These are phyloP conservation scores for Candida hungchunana DNA, from an alignment of 805 yeast genomes.

Conservation along the genomic window DNA sequence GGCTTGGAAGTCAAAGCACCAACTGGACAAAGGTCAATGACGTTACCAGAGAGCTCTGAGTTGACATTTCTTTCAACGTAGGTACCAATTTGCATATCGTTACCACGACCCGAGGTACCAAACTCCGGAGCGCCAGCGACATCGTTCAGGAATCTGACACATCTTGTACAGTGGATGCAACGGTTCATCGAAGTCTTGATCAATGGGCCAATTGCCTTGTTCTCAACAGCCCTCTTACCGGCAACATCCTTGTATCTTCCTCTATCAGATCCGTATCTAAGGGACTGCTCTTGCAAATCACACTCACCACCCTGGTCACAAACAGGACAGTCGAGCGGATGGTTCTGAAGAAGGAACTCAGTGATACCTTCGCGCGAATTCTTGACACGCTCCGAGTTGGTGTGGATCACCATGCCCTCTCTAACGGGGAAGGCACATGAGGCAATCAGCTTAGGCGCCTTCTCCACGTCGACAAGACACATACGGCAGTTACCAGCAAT, in stretches of 20 bases:
- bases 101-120: constrained; percentile 87
- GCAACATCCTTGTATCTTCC: constrained; percentile 78
- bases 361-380: constrained; percentile 88
- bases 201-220: constrained; percentile 85
- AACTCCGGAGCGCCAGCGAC: constrained; percentile 92
- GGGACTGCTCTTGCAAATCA: constrained; percentile 83
- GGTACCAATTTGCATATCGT: constrained; percentile 89
- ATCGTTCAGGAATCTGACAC: constrained; percentile 85
- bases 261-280: constrained; percentile 80
- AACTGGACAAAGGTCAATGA: constrained; percentile 85
- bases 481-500: constrained; percentile 92
- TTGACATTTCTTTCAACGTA: constrained; percentile 81
- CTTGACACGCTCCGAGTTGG: constrained; percentile 71
- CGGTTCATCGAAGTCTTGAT: constrained; percentile 90
- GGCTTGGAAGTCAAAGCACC: constrained; percentile 91
- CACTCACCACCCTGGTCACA: constrained; percentile 96
- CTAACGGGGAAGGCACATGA: constrained; percentile 92
- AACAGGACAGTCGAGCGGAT: constrained; percentile 88
- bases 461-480: constrained; percentile 88
- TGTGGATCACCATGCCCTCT: constrained; percentile 82
- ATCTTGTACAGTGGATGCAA: constrained; percentile 88
- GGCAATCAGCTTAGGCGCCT: constrained; percentile 85
- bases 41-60: constrained; percentile 82
- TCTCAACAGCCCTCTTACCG: constrained; percentile 88
- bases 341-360: constrained; percentile 82